phyloP scores from a whole-genome alignment of 1,284 basidiomycete genomes.

The Ustilago lituana region DNA sequence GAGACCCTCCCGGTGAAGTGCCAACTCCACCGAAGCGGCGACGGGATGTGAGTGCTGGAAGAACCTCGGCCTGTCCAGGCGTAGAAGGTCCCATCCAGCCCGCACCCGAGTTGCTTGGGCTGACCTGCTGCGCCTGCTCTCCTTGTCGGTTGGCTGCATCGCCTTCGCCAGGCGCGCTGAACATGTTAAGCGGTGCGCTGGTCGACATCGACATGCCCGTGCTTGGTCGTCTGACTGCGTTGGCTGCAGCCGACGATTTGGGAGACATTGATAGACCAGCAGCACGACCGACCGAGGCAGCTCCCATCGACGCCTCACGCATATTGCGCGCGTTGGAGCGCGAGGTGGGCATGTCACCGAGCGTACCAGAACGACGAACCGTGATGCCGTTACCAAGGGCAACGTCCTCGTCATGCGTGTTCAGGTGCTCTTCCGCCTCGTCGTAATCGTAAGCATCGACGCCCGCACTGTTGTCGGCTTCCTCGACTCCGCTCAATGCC shows the following conservation, averaged over 20 bases:
- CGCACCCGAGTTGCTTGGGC: conserved; percentile 24
- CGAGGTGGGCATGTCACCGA: conserved; percentile 40
- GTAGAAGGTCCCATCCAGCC: conserved; percentile 45
- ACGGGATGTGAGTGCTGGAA: conserved; percentile 32
- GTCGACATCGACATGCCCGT: conserved; percentile 41
- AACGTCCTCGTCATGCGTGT: conserved; percentile 30
- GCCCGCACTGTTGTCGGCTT: conserved; percentile 15
- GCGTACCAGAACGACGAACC: conserved; percentile 44
- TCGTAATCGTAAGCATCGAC: conserved; percentile 26
- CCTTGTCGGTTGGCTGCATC: conserved; percentile 7
- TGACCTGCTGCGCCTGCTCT: conserved; percentile 22
- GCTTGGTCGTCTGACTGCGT: conserved; percentile 17
- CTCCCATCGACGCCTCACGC: conserved; percentile 25
- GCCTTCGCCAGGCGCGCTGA: conserved; percentile 14
- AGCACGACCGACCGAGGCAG: conserved; percentile 44
- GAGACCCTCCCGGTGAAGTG: conserved; percentile 1
- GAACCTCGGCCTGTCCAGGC: conserved; percentile 43
- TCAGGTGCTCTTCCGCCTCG: conserved; percentile 23
- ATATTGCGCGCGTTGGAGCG: conserved; percentile 11
- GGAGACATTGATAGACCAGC: conserved; percentile 46
- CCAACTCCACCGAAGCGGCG: conserved; percentile 35
- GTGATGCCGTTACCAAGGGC: conserved; percentile 21
- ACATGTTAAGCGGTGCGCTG: conserved; percentile 44
- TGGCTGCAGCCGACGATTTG: conserved; percentile 14
- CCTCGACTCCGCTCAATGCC: conserved; percentile 28